phyloP scores from a whole-genome alignment of 1,284 basidiomycete species.

The Moesziomyces sp. region DNA sequence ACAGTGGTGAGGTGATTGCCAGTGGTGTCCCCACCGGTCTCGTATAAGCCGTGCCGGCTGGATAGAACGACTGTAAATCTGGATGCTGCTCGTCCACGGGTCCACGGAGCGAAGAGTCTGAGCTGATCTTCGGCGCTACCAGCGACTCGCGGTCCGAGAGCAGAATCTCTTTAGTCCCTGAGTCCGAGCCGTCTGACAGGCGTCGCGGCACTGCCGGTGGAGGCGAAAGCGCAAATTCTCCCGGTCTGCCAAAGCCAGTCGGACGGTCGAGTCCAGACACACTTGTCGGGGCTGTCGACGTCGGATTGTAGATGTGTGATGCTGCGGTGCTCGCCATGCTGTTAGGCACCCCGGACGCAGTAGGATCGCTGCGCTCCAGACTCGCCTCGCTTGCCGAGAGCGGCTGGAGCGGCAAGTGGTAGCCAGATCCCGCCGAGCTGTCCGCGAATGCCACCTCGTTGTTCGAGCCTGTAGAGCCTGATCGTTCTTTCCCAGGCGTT shows the following conservation, averaged over 20 bases:
- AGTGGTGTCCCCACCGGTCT: background rate
- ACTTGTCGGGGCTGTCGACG: conserved; percentile 12
- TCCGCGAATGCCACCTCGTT: background rate
- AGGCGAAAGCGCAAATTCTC: conserved; percentile 8
- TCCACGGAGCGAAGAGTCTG: conserved; percentile 10
- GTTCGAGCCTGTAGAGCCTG: conserved; percentile 11
- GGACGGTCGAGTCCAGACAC: background rate
- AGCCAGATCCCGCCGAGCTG: background rate
- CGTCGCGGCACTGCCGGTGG: conserved; percentile 1
- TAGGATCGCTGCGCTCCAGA: conserved; percentile 1
- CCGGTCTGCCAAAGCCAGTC: background rate
- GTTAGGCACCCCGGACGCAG: background rate
- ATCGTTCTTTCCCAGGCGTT: background rate
- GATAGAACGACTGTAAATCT: conserved; percentile 16
- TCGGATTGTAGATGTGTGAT: background rate
- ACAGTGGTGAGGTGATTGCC: conserved; percentile 4
- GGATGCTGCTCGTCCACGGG: conserved; percentile 21
- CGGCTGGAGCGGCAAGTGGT: background rate
- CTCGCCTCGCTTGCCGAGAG: background rate
- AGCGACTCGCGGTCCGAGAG: conserved; percentile 25
- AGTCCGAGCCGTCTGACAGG: conserved; percentile 18
- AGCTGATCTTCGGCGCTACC: conserved; percentile 6
- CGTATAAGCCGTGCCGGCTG: conserved; percentile 2
- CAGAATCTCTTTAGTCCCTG: conserved; percentile 29
- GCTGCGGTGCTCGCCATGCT: conserved; percentile 6